phyloP scores from a whole-genome alignment of 1,284 basidiomycete species.

The Golubevia pallescens region DNA sequence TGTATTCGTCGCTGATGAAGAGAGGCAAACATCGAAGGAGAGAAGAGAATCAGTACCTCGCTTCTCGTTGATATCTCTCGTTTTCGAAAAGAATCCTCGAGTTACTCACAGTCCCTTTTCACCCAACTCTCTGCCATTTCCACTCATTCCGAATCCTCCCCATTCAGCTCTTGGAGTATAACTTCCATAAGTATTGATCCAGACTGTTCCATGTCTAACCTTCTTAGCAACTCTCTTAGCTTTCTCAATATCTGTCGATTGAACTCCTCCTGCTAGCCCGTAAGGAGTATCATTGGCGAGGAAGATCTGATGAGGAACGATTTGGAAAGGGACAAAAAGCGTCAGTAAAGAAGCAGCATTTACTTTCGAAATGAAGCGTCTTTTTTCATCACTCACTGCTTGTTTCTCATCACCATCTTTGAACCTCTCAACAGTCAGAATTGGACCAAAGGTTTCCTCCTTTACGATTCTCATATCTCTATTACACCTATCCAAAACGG shows the following conservation, averaged over 20 bases:
- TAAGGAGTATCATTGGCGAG: conserved; percentile 63
- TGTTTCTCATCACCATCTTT: conserved; percentile 51
- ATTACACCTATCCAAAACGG: conserved; percentile 57
- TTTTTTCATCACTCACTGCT: conserved; percentile 22
- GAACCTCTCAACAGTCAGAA: conserved; percentile 61
- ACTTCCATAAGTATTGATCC: conserved; percentile 57
- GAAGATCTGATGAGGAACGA: conserved; percentile 12
- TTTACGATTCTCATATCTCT: conserved; percentile 61
- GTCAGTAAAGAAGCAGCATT: background rate
- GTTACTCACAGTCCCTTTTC: conserved; percentile 37
- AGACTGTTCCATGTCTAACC: conserved; percentile 58
- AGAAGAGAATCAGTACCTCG: background rate
- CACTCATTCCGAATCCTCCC: conserved; percentile 60
- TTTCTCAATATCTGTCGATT: conserved; percentile 35
- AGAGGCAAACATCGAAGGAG: background rate
- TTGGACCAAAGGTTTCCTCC: conserved; percentile 62
- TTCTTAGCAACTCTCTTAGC: conserved; percentile 49
- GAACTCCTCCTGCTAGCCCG: conserved; percentile 59
- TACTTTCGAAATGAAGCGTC: background rate
- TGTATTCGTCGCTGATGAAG: conserved; percentile 40
- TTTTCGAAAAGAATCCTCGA: background rate
- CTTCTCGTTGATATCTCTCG: background rate
- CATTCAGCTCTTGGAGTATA: conserved; percentile 61
- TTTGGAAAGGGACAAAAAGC: background rate
- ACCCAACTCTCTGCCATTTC: conserved; percentile 60